Base-by-base conservation (phyloP, 371 early-diverging fungal genomes). In the Funneliformis caledonium region DNA sequence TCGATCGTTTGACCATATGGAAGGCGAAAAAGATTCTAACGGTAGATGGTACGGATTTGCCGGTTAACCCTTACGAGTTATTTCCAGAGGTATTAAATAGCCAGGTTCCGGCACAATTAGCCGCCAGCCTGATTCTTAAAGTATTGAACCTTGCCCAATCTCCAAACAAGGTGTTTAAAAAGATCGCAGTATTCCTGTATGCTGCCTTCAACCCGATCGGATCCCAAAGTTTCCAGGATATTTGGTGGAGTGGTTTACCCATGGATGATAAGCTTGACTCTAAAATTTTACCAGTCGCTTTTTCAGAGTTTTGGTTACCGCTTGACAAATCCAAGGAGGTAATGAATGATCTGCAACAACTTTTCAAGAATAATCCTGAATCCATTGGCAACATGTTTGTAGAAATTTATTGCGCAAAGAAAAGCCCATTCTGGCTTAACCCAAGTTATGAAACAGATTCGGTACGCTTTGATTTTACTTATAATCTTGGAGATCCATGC, bases 1-100 rank as follows among this genome's bases (percentile, higher is more conserved):
- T 69, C n/a, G 37, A 69, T n/a, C 42, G 69, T 7, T 69, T 69
- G 0, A 45, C 45, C 12, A 69, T 69, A 16, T 69, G 69, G 69
- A 69, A 16, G 69, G 69, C 69, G 19, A 69, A 69, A 69, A 26
- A 12, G 4, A 42, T 22, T 31, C 37, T 7, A 37, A 22, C 0
- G 4, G 1, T 31, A 31, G 45, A 22, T 33, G 69, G 42, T 1
- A 16, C 8, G 8, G n/a, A 8, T 37, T 16, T 16, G 37, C 42
- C 69, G 11, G 37, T n/a, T 69, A 16, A 4, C 9, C 42, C 69
- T 16, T 69, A 69, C n/a, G 37, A 69, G 9, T 33, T 37, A 69
- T 69, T 69, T 43, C 45, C 69, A 12, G 69, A 37, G 10, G 12
- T 33, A 12, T n/a, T 19, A 14, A 37, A 37, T 37, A 31, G 12